Evolutionary conservation across 2,329 filamentous ascomycete genomes (phyloP).

Genomic region (Moelleriella libera): DNA sequence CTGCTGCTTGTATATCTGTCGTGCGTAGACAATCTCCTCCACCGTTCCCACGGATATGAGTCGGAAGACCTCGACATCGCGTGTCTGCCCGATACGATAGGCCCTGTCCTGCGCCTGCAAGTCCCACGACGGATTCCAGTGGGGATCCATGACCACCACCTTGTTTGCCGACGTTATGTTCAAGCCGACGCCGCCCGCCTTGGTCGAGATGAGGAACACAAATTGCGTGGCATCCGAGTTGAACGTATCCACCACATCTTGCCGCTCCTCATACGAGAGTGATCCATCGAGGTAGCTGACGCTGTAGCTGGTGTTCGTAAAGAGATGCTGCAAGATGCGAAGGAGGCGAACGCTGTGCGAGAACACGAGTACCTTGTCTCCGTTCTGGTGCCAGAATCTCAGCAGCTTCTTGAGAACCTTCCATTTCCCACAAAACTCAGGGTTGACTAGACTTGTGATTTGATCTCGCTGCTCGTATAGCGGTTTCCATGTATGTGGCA

Average conservation of each 20-base stretch:
- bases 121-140: constrained; percentile 95
- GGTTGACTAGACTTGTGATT: constrained; percentile 68
- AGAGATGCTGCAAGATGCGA: constrained; percentile 70
- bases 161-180: constrained; percentile 98
- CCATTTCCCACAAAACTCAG: constrained; percentile 95
- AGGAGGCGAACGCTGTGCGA: constrained; percentile 81
- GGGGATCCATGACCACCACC: constrained; percentile 90
- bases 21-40: constrained; percentile 91
- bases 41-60: constrained; percentile 85
- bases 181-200: constrained; percentile 81
- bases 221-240: constrained; percentile 80
- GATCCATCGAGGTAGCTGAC: constrained; percentile 83
- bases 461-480: constrained; percentile 65
- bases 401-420: constrained; percentile 76
- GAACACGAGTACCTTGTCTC: constrained; percentile 92
- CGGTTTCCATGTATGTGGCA: constrained; percentile 61
- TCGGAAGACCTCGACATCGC: constrained; percentile 91
- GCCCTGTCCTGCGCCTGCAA: constrained; percentile 92
- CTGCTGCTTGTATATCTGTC: constrained; percentile 98
- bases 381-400: constrained; percentile 76
- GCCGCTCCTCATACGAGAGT: constrained; percentile 70
- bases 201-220: constrained; percentile 90
- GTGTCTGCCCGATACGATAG: constrained; percentile 83
- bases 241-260: constrained; percentile 75
- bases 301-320: constrained; percentile 78